Conservation (phyloP, 495 filamentous ascomycete genomes). For the Trichoderma erinaceum region DNA sequence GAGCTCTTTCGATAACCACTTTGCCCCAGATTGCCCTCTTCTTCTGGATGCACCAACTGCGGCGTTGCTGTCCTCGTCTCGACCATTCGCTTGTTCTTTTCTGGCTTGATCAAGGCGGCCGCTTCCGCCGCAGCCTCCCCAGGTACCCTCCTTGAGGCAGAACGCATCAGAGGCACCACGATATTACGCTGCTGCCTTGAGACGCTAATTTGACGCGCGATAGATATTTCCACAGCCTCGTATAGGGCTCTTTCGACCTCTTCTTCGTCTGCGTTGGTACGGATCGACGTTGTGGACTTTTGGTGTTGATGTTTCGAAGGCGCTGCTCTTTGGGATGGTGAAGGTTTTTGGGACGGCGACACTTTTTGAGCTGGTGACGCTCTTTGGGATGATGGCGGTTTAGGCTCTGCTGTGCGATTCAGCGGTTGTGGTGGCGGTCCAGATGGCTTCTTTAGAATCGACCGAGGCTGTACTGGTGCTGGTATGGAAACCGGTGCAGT, state of each 20-base stretch:
- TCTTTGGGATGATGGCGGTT: background rate
- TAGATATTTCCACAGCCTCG: constrained; percentile 49
- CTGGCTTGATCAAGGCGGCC: constrained; percentile 15
- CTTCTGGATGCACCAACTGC: constrained; percentile 27
- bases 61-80: constrained; percentile 36
- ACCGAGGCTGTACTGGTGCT: background rate
- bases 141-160: background rate
- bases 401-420: background rate
- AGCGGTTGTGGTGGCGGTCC: background rate
- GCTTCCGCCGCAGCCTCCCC: background rate
- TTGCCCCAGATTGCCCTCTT: constrained; percentile 17
- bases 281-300: constrained; percentile 26
- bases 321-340: background rate
- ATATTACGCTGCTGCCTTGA: constrained; percentile 49
- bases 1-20: constrained; percentile 41
- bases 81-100: constrained; percentile 26
- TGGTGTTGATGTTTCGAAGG: constrained; percentile 11
- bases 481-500: background rate
- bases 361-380: too few relatives aligned
- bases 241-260: constrained; percentile 35
- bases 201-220: constrained; percentile 54
- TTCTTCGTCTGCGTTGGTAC: constrained; percentile 3
- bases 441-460: background rate
- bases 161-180: constrained; percentile 29
- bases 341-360: too few relatives aligned